Base-by-base conservation (phyloP, 2,329 filamentous ascomycete genomes). In the Fusarium nelsonii region DNA sequence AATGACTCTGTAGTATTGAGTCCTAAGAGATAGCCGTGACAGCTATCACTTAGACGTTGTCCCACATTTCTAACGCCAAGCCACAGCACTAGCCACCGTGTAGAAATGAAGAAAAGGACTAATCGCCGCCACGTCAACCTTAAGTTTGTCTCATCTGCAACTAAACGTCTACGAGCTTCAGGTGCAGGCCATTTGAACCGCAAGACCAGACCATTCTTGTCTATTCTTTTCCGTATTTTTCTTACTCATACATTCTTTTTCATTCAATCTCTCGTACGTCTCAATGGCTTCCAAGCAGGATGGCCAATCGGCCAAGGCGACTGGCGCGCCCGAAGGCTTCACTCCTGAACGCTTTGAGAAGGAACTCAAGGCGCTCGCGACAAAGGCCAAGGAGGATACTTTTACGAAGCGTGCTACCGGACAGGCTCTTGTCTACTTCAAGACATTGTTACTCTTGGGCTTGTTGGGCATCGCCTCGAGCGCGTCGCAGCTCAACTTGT, bases 401-500 rank as follows among this genome's bases (percentile, higher is more conserved):
- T 75, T 74, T 69, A 63, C 70, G 51, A 80, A 77, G 28, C 78
- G 77, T 65, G 58, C 77, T 15, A 52, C 69, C 11, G 76, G 78
- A 16, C 84, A 86, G 65, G 69, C 73, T 32, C 68, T 77, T 49
- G 69, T 84, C 61, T 84, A 85, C 63, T 72, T 78, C 34, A 68
- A 71, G 64, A 70, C 72, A 11, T 44, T 71, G 30, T 44, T 76
- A 33, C 69, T 81, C 18, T 69, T 82, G 12, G 62, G 54, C 36
- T 68, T 81, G 33, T 70, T 80, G 44, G 92, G 90, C 44, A 76
- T 90, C 41, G 89, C 87, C 63, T 90, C 91, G 46, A 88, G 90
- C 66, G 87, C 91, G 60, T 95, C 92, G 1, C 88, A 93, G 76
- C 84, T 94, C 66, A 90, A 88, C 39, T 84, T 98, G 34, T 92